phyloP scores from a whole-genome alignment of 2,329 filamentous ascomycete species.

The Rasamsonia emersonii region DNA sequence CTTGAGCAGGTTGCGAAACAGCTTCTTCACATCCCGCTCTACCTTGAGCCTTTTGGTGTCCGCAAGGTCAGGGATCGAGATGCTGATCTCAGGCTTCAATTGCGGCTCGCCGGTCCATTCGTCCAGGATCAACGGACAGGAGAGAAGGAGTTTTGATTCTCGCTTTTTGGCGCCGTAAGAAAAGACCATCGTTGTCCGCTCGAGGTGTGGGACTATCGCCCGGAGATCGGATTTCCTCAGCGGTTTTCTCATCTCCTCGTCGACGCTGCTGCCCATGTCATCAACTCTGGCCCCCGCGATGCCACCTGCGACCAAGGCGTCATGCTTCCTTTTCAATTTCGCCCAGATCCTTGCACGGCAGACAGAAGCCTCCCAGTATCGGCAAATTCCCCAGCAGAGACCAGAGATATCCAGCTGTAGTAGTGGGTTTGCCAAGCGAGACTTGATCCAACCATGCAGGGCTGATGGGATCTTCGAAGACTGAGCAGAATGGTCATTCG shows the following conservation, averaged over 20 bases:
- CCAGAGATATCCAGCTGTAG: constrained; percentile 30
- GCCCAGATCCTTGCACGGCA: constrained; percentile 31
- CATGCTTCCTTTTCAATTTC: constrained; percentile 20
- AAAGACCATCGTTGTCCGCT: constrained; percentile 28
- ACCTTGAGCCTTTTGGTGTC: constrained; percentile 18
- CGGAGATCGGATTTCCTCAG: constrained; percentile 18
- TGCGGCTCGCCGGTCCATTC: constrained; percentile 34
- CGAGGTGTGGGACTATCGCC: constrained; percentile 26
- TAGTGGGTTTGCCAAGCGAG: constrained; percentile 26
- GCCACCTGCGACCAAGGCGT: constrained; percentile 8
- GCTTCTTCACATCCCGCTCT: constrained; percentile 29
- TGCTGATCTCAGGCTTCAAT: constrained; percentile 27
- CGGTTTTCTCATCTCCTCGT: constrained; percentile 7
- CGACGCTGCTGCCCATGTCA: no score
- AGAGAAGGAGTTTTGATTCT: constrained; percentile 20
- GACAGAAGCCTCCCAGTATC: constrained; percentile 33
- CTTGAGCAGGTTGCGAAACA: constrained; percentile 28
- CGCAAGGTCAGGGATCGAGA: constrained; percentile 14
- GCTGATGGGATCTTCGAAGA: constrained; percentile 19
- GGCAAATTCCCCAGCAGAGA: constrained; percentile 33
- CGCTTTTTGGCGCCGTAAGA: constrained; percentile 7
- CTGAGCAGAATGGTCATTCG: constrained; percentile 10
- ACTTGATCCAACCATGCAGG: constrained; percentile 27
- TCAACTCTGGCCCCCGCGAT: no score
- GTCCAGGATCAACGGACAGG: constrained; percentile 27